A percentile compares a stretch with the other conserved stretches of the same genome.
phyloP scores from a whole-genome alignment of 129 eudicot genomes.

The Erigeron canadensis region DNA sequence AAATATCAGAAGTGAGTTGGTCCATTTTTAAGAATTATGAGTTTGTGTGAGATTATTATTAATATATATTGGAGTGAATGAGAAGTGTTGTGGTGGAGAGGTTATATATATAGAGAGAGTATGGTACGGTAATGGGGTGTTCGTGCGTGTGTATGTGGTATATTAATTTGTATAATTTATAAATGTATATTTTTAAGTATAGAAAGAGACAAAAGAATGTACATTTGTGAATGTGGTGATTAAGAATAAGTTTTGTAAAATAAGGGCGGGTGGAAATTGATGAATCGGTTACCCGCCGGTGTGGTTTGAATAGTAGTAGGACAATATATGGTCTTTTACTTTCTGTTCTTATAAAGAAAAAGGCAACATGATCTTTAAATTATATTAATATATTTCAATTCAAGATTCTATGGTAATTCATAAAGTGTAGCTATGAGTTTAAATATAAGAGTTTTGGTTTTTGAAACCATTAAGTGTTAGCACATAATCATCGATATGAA shows the following conservation, averaged over 20 bases:
- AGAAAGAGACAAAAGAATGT: constrained; percentile 30
- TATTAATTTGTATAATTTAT: no score
- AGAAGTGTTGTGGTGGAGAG: constrained; percentile 24
- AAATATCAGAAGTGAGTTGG: constrained; percentile 64
- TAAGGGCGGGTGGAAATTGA: constrained; percentile 30
- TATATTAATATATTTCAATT: no score
- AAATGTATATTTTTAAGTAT: neutral
- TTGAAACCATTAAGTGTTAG: no score
- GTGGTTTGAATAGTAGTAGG: constrained; percentile 20
- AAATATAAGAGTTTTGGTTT: no score
- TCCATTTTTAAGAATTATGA: no score
- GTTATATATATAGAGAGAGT: constrained; percentile 39
- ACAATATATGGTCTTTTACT: neutral
- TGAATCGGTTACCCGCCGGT: constrained; percentile 27
- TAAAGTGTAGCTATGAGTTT: no score
- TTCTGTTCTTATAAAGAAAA: constrained; percentile 3
- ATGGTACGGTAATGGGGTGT: constrained; percentile 20
- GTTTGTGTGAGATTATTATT: no score
- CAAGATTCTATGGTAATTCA: no score
- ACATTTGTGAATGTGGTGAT: neutral
- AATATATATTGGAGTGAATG: no score
- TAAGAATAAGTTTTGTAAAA: constrained; percentile 21
- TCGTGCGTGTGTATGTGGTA: constrained; percentile 14
- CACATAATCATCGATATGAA: no score
- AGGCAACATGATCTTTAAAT: neutral